Evolutionary conservation across 805 yeast genomes (phyloP).

Genomic region (Teunomyces pallodes): DNA sequence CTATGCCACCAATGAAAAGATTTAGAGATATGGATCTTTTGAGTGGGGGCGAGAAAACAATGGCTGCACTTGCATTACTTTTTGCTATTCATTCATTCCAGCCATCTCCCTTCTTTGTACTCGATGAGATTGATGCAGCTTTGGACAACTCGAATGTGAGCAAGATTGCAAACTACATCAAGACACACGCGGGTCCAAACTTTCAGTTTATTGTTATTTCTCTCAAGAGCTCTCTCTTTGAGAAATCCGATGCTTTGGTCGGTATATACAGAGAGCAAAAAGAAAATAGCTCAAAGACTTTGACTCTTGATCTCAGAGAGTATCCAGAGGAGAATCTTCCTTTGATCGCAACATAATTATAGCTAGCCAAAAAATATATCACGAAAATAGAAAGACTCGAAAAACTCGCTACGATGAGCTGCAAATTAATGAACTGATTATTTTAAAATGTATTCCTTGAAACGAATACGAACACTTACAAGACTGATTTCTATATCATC

Average conservation of each 20-base stretch:
- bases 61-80: conserved; percentile 90
- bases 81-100: conserved; percentile 89
- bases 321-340: conserved; percentile 42
- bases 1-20: conserved; percentile 94
- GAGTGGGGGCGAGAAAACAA: conserved; percentile 95
- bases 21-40: conserved; percentile 88
- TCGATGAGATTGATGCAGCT: conserved; percentile 99
- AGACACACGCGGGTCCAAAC: conserved; percentile 66
- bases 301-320: conserved; percentile 68
- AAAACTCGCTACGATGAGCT: conserved; percentile 2
- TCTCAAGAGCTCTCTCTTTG: conserved; percentile 81
- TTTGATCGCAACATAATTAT: background rate
- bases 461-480: conserved; percentile 1
- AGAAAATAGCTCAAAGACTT: conserved; percentile 67
- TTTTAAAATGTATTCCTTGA: background rate
- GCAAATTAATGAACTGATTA: conserved; percentile 3
- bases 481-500: background rate
- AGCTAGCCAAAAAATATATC: background rate
- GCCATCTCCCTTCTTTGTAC: conserved; percentile 93
- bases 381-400: background rate
- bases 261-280: conserved; percentile 87
- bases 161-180: conserved; percentile 82
- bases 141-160: conserved; percentile 86
- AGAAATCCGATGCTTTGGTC: conserved; percentile 83
- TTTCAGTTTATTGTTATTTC: conserved; percentile 93